phyloP scores from a whole-genome alignment of 2,329 filamentous ascomycete genomes.

The Claviceps capensis region DNA sequence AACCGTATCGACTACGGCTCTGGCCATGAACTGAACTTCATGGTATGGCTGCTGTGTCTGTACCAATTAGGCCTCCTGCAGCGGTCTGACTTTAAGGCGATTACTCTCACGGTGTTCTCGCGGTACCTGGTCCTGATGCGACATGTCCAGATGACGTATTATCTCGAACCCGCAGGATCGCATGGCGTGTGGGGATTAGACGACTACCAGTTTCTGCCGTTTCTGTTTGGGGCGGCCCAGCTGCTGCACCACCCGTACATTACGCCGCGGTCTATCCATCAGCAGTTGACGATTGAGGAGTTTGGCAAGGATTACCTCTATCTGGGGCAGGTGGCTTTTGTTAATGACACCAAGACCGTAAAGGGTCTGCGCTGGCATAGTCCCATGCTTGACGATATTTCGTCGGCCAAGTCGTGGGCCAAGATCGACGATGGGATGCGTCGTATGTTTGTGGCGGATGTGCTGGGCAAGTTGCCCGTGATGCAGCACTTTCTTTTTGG shows the following conservation, averaged over 20 bases:
- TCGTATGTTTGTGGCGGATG: slow-evolving; percentile 91
- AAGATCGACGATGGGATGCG: slow-evolving; percentile 95
- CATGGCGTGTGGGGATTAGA: slow-evolving; percentile 97
- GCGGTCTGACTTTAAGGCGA: slow-evolving; percentile 51
- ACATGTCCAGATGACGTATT: slow-evolving; percentile 78
- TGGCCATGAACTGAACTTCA: slow-evolving; percentile 93
- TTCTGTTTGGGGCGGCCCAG: slow-evolving; percentile 87
- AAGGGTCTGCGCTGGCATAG: slow-evolving; percentile 91
- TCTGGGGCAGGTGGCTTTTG: slow-evolving; percentile 81
- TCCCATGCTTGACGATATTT: slow-evolving; percentile 97
- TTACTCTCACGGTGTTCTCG: slow-evolving; percentile 68
- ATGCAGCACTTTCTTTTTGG: slow-evolving; percentile 99
- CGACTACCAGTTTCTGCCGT: slow-evolving; percentile 94
- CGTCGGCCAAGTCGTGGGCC: slow-evolving; percentile 71
- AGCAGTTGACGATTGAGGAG: slow-evolving; percentile 75
- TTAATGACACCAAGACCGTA: slow-evolving; percentile 93
- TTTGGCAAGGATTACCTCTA: slow-evolving; percentile 76
- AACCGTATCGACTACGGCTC: slow-evolving; percentile 91
- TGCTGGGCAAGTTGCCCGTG: slow-evolving; percentile 83
- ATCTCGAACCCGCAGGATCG: slow-evolving; percentile 90
- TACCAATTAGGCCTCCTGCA: slow-evolving; percentile 61
- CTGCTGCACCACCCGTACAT: slow-evolving; percentile 72
- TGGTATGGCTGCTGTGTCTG: slow-evolving; percentile 91
- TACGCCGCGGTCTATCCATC: slow-evolving; percentile 72
- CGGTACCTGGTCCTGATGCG: slow-evolving; percentile 82